phyloP scores from a whole-genome alignment of 169 alveolate species.

The Eimeria necatrix region DNA sequence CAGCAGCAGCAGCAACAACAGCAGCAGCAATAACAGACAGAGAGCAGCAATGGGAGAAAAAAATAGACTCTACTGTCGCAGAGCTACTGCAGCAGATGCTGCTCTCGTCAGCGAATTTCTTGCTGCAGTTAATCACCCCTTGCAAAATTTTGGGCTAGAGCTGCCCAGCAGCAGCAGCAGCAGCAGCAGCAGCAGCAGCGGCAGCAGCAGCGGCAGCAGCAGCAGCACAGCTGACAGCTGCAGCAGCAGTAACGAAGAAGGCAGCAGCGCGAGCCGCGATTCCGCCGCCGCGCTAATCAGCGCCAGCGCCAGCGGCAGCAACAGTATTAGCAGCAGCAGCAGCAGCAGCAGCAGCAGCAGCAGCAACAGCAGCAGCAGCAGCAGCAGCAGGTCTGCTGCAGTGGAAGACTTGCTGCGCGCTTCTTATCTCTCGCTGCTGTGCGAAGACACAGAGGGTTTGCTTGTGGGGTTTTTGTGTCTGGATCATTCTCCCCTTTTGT shows the following conservation, averaged over 20 bases:
- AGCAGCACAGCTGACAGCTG: too few species aligned
- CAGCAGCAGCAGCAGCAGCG: constrained; percentile 4
- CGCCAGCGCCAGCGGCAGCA: too few species aligned
- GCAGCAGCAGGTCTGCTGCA: too few species aligned
- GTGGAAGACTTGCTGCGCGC: not conserved
- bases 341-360: not conserved
- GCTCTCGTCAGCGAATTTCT: not conserved
- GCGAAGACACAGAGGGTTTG: constrained; percentile 27
- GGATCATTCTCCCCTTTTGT: constrained; percentile 33
- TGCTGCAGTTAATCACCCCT: not conserved
- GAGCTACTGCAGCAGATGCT: not conserved
- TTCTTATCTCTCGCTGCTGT: not conserved
- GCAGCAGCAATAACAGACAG: not conserved
- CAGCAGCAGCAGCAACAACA: not conserved
- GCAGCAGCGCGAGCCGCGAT: too few species aligned
- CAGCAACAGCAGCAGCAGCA: not conserved
- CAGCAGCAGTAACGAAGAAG: too few species aligned
- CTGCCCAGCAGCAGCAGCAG: not conserved
- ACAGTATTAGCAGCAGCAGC: too few species aligned
- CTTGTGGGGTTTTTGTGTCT: constrained; percentile 34
- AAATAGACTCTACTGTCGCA: not conserved
- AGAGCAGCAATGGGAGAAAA: too few species aligned
- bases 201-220: constrained; percentile 8
- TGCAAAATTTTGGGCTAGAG: not conserved
- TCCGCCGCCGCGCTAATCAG: too few species aligned